Conservation (phyloP, 2,329 filamentous ascomycete species). For the Colletotrichum sp. region DNA sequence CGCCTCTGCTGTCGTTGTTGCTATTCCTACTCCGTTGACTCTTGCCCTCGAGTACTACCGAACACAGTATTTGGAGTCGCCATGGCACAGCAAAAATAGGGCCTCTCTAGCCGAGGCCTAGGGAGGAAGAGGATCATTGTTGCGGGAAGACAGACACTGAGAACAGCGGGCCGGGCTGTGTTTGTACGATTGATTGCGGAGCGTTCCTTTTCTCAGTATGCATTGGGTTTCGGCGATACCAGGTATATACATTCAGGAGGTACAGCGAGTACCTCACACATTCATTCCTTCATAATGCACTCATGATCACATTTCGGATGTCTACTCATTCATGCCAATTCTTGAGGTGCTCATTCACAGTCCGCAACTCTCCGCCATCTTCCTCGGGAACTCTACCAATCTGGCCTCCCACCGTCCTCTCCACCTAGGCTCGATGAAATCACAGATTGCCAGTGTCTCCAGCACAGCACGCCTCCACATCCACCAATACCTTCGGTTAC, state of each 20-base stretch:
- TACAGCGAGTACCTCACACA: neutral
- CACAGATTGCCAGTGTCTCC: conserved; percentile 55
- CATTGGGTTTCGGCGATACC: conserved; percentile 8
- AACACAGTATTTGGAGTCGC: neutral
- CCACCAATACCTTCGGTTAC: conserved; percentile 50
- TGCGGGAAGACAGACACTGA: neutral
- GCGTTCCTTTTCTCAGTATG: neutral
- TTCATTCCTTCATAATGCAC: neutral
- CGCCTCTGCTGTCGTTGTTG: neutral
- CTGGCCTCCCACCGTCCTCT: neutral
- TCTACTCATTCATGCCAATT: neutral
- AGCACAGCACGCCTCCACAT: conserved; percentile 47
- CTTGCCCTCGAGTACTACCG: rapidly evolving
- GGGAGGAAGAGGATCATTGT: neutral
- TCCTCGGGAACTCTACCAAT: neutral
- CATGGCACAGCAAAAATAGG: neutral
- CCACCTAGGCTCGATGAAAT: conserved; percentile 32
- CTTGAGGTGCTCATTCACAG: neutral
- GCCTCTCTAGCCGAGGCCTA: neutral
- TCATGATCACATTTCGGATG: neutral
- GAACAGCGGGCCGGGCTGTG: neutral
- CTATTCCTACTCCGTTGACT: neutral
- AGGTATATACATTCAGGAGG: neutral
- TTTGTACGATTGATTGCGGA: neutral
- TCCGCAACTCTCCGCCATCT: neutral